These are phyloP conservation scores for Fusarium sambucinum DNA, from an alignment of 2,329 filamentous ascomycete genomes.

Conservation along the genomic window DNA sequence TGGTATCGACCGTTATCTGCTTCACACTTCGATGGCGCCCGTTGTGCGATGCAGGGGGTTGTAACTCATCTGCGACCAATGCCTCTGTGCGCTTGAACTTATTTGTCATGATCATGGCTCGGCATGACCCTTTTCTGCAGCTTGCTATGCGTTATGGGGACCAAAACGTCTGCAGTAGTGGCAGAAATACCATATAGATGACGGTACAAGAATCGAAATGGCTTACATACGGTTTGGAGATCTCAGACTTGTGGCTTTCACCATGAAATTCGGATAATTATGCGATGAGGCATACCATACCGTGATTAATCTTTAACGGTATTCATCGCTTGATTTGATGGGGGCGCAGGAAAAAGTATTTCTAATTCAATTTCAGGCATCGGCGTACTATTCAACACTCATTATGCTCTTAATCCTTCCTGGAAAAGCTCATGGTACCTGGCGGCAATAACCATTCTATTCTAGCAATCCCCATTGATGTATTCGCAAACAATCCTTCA, in stretches of 20 bases:
- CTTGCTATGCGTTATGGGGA: neutral
- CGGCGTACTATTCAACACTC: neutral
- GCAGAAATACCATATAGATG: neutral
- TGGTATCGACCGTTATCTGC: conserved; percentile 74
- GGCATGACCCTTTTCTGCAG: neutral
- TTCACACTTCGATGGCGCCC: neutral
- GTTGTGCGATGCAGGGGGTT: too few species aligned
- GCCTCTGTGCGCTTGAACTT: neutral
- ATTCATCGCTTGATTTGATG: neutral
- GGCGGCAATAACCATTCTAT: neutral
- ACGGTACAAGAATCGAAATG: neutral
- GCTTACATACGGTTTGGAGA: neutral
- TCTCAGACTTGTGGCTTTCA: neutral
- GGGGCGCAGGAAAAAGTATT: neutral
- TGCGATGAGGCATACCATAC: neutral
- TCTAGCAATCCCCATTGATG: neutral
- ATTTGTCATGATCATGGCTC: neutral
- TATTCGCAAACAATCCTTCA: neutral
- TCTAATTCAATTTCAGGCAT: neutral
- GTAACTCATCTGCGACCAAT: neutral
- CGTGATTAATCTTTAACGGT: neutral
- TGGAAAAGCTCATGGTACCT: neutral
- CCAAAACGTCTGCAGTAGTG: neutral
- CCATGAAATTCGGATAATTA: too few species aligned
- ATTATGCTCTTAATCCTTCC: neutral